Percentiles rank a stretch among this genome's conserved stretches.
phyloP scores from a whole-genome alignment of 1,139 yeast species.

The Pichia sp. region DNA sequence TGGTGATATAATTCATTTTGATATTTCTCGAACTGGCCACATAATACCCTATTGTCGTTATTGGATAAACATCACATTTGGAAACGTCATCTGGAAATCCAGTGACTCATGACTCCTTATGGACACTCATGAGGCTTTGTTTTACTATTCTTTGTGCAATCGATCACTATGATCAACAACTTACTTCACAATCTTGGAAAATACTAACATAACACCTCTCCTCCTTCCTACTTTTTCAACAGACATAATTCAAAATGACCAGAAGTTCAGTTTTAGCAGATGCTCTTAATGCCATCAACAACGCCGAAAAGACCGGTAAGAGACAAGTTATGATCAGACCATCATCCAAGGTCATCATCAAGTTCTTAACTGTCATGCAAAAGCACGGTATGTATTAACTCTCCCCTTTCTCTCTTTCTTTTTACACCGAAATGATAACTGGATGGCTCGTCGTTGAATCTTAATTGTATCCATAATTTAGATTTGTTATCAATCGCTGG shows the following conservation, averaged over 20 bases:
- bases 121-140: slow-evolving; percentile 44
- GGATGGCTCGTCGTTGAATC: slow-evolving; percentile 82
- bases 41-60: slow-evolving; percentile 36
- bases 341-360: slow-evolving; percentile 97
- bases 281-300: slow-evolving; percentile 97
- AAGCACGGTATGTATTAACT: slow-evolving; percentile 63
- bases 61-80: not conserved
- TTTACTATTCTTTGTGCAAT: slow-evolving; percentile 9
- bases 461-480: slow-evolving; percentile 9
- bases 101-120: slow-evolving; percentile 38
- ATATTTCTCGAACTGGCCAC: slow-evolving; percentile 15
- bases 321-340: slow-evolving; percentile 99
- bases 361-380: slow-evolving; percentile 97
- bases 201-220: not conserved
- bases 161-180: too few species aligned
- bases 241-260: slow-evolving; percentile 58
- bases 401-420: slow-evolving; percentile 13
- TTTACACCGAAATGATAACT: slow-evolving; percentile 87
- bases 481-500: slow-evolving; percentile 55
- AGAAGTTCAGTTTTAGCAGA: slow-evolving; percentile 99
- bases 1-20: slow-evolving; percentile 11
- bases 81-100: slow-evolving; percentile 16
- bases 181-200: too few species aligned
- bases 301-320: slow-evolving; percentile 99
- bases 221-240: not conserved